Percentiles rank a stretch among this genome's conserved stretches.
Evolutionary conservation across 176 grass and related monocot species (phyloP).

Genomic region (Avena sativa): DNA sequence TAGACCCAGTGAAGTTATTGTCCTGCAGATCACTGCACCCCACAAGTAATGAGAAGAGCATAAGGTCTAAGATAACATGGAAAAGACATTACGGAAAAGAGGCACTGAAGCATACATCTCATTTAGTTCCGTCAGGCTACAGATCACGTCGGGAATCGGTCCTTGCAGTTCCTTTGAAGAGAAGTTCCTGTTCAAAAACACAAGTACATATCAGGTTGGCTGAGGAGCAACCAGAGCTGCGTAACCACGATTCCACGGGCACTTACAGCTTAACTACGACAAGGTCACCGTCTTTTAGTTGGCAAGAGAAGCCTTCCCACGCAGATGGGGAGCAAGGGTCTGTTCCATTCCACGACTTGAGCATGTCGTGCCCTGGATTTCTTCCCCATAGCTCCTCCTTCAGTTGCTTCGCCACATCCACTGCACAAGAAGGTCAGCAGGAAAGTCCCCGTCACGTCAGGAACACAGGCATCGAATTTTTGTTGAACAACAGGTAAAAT

Average conservation of each 20-base stretch:
- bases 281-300: conserved; percentile 17
- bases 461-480: background rate
- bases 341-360: conserved; percentile 57
- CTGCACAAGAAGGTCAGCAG: conserved; percentile 40
- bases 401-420: conserved; percentile 46
- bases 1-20: conserved; percentile 69
- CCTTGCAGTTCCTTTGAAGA: conserved; percentile 64
- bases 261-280: conserved; percentile 64
- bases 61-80: conserved; percentile 12
- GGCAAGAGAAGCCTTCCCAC: conserved; percentile 63
- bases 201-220: conserved; percentile 13
- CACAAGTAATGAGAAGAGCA: conserved; percentile 32
- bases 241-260: background rate
- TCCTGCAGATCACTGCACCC: conserved; percentile 53
- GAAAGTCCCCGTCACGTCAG: conserved; percentile 21
- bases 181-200: conserved; percentile 54
- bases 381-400: conserved; percentile 51
- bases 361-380: conserved; percentile 58
- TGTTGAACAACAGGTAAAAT: background rate
- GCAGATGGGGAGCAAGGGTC: conserved; percentile 58
- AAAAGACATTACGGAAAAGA: conserved; percentile 13
- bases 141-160: conserved; percentile 40
- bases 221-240: background rate
- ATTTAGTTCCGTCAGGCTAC: conserved; percentile 52
- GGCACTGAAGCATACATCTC: conserved; percentile 55